These are phyloP conservation scores for Penicillium goetzii DNA, from an alignment of 495 filamentous ascomycete species.

Conservation along the genomic window DNA sequence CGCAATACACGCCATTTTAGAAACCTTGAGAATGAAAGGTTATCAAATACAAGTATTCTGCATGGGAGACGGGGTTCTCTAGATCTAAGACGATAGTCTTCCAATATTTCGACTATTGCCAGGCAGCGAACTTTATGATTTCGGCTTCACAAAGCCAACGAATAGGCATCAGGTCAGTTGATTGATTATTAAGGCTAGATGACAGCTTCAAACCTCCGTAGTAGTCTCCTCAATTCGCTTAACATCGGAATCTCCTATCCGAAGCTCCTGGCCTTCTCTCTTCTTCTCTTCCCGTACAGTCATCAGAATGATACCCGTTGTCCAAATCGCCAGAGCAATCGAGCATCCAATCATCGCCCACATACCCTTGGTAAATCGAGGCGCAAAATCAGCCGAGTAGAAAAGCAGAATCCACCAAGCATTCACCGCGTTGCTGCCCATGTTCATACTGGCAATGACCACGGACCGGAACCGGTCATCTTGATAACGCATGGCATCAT, in stretches of 20 bases:
- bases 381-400: slow-evolving; percentile 61
- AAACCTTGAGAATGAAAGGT: not conserved
- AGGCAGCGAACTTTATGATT: not conserved
- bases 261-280: slow-evolving; percentile 1
- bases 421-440: slow-evolving; percentile 58
- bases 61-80: no score
- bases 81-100: no score
- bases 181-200: not conserved
- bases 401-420: slow-evolving; percentile 69
- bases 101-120: not conserved
- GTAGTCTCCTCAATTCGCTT: not conserved
- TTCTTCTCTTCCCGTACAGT: slow-evolving; percentile 22
- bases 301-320: slow-evolving; percentile 46
- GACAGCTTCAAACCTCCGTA: not conserved
- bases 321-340: slow-evolving; percentile 56
- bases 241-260: not conserved
- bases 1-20: not conserved
- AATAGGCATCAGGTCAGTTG: not conserved
- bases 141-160: no score
- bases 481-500: slow-evolving; percentile 54
- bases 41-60: no score
- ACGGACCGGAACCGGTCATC: slow-evolving; percentile 51
- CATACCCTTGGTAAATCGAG: slow-evolving; percentile 61
- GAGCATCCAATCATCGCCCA: slow-evolving; percentile 62
- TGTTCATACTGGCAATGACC: slow-evolving; percentile 60